Base-by-base conservation (phyloP, 495 filamentous ascomycete genomes). In the Hypoxylon cercidicola region DNA sequence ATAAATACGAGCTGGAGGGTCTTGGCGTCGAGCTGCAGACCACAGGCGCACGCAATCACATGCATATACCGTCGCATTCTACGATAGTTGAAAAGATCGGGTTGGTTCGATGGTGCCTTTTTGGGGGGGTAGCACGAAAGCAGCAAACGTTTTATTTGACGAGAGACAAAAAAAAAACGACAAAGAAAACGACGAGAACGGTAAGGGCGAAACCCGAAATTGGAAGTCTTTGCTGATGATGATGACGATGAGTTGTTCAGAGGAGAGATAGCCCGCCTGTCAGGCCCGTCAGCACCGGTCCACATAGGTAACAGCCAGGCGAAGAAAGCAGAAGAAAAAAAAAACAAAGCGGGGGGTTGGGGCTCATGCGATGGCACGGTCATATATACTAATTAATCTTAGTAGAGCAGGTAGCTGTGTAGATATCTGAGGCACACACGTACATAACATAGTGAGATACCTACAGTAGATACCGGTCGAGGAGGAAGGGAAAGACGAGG, bases 1-100 rank as follows among this genome's bases (percentile, higher is more conserved):
- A 35, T 3, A 55, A 63, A 68, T 68, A 68, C 65, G 65, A 68
- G 65, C 56, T 66, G 46, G 28, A 58, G n/a, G 34, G 19, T 60
- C 62, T 68, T 68, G 65, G 65, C 65, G 50, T 25, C 54, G 49
- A 30, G 13, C 21, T 32, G 13, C 2, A 9, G 7, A 28, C 25
- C 25, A 28, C 25, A 28, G 25, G 25, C 45, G n/a, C 11, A 32
- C 45, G 13, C 45, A 48, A 16, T 25, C 45, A 32, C 45, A 48
- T 32, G 21, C 45, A 48, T 25, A 48, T 25, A 48, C 45, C 20
- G 45, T 23, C 43, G 43, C 43, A 45, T 45, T 16, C 39, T n/a
- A 4, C 1, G 39, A 41, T 41, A 41, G 39, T 41, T 7, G 34
- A 13, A 39, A 41, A n/a, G 5, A 15, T 41, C 39, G 39, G 39